A percentile compares a stretch with the other conserved stretches of the same genome.
phyloP scores from a whole-genome alignment of 768 basidiomycete genomes.

The Suillus subalutaceus region DNA sequence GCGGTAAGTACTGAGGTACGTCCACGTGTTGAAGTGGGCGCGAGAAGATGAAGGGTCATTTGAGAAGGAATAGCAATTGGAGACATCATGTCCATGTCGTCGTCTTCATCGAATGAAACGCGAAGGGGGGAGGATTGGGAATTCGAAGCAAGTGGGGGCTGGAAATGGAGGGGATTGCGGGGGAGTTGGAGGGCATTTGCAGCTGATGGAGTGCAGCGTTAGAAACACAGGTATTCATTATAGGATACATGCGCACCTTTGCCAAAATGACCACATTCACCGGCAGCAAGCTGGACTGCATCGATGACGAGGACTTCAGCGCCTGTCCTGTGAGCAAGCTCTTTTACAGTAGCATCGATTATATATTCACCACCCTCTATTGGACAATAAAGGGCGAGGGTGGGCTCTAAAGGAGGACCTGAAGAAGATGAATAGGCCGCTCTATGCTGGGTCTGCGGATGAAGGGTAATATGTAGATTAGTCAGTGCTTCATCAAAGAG shows the following conservation, averaged over 20 bases:
- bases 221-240: background rate
- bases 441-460: conserved; percentile 80
- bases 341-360: conserved; percentile 76
- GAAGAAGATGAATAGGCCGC: conserved; percentile 60
- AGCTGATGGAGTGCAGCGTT: conserved; percentile 43
- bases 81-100: conserved; percentile 51
- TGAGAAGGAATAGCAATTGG: conserved; percentile 47
- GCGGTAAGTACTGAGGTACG: conserved; percentile 38
- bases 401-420: conserved; percentile 70
- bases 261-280: conserved; percentile 87
- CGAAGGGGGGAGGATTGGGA: conserved; percentile 23
- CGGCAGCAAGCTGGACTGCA: conserved; percentile 80
- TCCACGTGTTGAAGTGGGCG: conserved; percentile 38
- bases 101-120: conserved; percentile 42
- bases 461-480: conserved; percentile 75
- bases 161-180: conserved; percentile 77
- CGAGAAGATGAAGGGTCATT: conserved; percentile 50
- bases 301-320: conserved; percentile 88
- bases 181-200: conserved; percentile 69
- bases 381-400: conserved; percentile 85
- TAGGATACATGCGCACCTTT: conserved; percentile 50
- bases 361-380: conserved; percentile 81
- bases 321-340: conserved; percentile 70
- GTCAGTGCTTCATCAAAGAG: conserved; percentile 77
- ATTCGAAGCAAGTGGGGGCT: conserved; percentile 31